Percentiles rank a stretch among this genome's conserved stretches.
phyloP scores from a whole-genome alignment of 768 basidiomycete genomes.

The Serendipita sp. region DNA sequence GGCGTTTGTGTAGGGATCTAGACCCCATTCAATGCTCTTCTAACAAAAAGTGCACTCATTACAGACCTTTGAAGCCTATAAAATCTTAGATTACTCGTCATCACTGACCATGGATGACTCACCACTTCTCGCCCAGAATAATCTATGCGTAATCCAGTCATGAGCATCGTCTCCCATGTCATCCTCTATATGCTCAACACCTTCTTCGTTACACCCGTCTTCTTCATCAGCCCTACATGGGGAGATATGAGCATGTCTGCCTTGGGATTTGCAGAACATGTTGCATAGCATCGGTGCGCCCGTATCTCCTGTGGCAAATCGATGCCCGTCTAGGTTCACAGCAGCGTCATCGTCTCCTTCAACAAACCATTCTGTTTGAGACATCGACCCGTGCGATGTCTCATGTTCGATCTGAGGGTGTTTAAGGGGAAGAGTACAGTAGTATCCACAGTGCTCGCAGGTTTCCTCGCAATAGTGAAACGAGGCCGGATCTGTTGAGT shows the following conservation, averaged over 20 bases:
- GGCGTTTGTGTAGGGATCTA: conserved; percentile 46
- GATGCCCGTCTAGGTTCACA: conserved; percentile 38
- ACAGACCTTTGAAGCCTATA: conserved; percentile 37
- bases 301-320: conserved; percentile 28
- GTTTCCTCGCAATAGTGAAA: conserved; percentile 39
- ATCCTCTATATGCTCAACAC: conserved; percentile 29
- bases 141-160: conserved; percentile 36
- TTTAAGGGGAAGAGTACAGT: conserved; percentile 32
- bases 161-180: conserved; percentile 25
- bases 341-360: conserved; percentile 34
- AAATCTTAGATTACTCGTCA: neutral
- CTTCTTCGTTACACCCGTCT: conserved; percentile 26
- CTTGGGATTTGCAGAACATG: conserved; percentile 36
- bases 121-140: conserved; percentile 46
- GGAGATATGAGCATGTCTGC: conserved; percentile 42
- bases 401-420: conserved; percentile 47
- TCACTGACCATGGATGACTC: conserved; percentile 7
- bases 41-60: neutral
- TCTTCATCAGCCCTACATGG: conserved; percentile 32
- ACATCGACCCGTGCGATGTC: conserved; percentile 49
- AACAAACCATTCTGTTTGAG: conserved; percentile 37
- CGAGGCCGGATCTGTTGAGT: conserved; percentile 27
- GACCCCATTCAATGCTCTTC: neutral
- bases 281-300: conserved; percentile 52
- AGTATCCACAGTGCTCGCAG: conserved; percentile 37